Evolutionary conservation across 1,139 yeast genomes (phyloP).

Genomic region (Pichia terricola): DNA sequence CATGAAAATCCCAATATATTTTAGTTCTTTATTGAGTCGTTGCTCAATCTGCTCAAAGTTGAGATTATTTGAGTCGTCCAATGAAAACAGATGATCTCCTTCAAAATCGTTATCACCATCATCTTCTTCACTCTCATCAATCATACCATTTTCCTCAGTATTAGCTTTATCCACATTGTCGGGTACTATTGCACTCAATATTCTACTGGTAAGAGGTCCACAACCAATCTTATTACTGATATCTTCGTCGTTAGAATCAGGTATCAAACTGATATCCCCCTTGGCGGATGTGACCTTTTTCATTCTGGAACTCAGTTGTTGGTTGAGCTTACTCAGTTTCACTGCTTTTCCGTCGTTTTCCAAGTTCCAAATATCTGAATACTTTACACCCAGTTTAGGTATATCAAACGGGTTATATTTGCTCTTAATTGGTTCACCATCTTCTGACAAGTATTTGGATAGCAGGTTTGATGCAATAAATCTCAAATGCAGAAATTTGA

Average conservation of each 20-base stretch:
- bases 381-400: constrained; percentile 78
- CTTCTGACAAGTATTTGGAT: constrained; percentile 2
- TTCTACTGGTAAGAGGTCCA: constrained; percentile 85
- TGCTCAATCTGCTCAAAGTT: constrained; percentile 84
- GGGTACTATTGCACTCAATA: constrained; percentile 63
- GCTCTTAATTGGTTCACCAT: not conserved
- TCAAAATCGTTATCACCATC: too few relatives aligned
- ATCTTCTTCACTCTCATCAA: constrained; percentile 1
- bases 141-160: not conserved
- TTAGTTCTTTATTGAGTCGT: constrained; percentile 74
- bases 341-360: constrained; percentile 42
- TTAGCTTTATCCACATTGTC: constrained; percentile 25
- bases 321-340: constrained; percentile 8
- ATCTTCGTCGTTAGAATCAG: not conserved
- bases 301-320: constrained; percentile 9
- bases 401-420: constrained; percentile 47
- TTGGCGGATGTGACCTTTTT: constrained; percentile 44
- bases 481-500: constrained; percentile 60
- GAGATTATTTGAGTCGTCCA: too few relatives aligned
- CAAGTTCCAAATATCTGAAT: constrained; percentile 77
- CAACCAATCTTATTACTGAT: constrained; percentile 47
- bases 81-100: too few relatives aligned
- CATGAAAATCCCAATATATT: constrained; percentile 85
- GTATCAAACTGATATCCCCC: constrained; percentile 27
- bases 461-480: constrained; percentile 24